These are phyloP conservation scores for Rhodotorula paludigena DNA, from an alignment of 768 basidiomycete genomes.

Conservation along the genomic window DNA sequence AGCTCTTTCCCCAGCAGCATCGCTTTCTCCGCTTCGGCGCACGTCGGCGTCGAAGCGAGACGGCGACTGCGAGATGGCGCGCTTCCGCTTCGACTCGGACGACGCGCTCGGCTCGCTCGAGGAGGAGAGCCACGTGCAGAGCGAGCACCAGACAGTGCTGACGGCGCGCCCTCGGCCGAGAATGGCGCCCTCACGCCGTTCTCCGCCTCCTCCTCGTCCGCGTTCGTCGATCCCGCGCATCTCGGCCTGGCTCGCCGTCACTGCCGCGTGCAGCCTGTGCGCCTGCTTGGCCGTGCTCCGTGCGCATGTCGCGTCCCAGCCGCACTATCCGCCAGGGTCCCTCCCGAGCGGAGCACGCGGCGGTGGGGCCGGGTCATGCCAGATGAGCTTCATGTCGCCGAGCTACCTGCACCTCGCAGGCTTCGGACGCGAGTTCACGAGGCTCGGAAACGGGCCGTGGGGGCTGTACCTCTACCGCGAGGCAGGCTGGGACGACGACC, in stretches of 20 bases:
- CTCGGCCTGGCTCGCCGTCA: neutral
- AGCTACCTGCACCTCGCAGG: constrained; percentile 70
- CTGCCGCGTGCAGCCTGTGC: neutral
- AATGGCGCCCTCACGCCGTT: neutral
- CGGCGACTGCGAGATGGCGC: neutral
- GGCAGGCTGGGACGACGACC: constrained; percentile 66
- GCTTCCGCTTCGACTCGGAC: too few species aligned
- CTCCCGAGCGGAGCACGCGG: constrained; percentile 25
- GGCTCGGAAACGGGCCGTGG: constrained; percentile 36
- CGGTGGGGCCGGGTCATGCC: constrained; percentile 52
- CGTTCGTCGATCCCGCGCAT: neutral
- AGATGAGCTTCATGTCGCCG: constrained; percentile 95
- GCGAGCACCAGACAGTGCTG: too few species aligned
- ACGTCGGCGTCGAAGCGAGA: too few species aligned
- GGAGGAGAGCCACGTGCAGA: too few species aligned
- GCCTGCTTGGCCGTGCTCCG: constrained; percentile 24
- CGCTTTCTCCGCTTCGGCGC: too few species aligned
- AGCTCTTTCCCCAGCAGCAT: constrained; percentile 23
- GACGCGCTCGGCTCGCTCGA: too few species aligned
- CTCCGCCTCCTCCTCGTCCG: neutral
- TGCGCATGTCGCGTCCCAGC: constrained; percentile 30
- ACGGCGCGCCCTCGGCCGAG: too few species aligned
- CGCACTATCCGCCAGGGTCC: constrained; percentile 40
- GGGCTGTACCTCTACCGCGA: constrained; percentile 85
- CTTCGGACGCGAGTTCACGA: constrained; percentile 67